Evolutionary conservation across 495 filamentous ascomycete genomes (phyloP), one percentile per base, ranked within the genome.

Genomic region (Hypoxylon trugodes): DNA sequence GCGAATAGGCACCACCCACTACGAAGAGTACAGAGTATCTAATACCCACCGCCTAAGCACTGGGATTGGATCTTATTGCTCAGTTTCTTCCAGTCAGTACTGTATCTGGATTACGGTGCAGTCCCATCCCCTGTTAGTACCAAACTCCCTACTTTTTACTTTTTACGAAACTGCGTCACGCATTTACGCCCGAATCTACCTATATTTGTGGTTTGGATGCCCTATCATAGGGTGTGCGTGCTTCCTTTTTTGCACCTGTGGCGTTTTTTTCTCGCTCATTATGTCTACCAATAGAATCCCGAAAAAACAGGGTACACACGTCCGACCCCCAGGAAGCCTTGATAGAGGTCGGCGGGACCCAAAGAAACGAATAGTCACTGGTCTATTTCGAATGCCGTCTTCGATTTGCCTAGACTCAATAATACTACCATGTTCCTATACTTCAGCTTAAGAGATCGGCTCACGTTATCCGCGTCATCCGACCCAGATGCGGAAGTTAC

Each of bases 21-120:
- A 19, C 53, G 37, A 25, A 53, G 48, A 49, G 25, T 28, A 62
- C 51, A 68, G 37, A 48, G 30, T 48, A 59, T 61, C 24, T 32
- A 58, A 45, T 61, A 61, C 48, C 63, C 63, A 66, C 57, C 47
- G 57, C 38, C 42, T 24, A 35, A 30, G 45, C 52, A 41, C 46
- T 46, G 63, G 63, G 52, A 66, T 66, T 60, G 57, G 63, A 9
- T 66, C 51, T 57, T 19, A 66, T 66, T 66, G 63, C 50, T 57
- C 57, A 61, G 47, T 61, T 52, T 67, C 47, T 38, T 56, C 36
- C 57, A 45, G 37, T 28, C 43, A 47, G 52, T 61, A 55, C 57
- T 67, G 57, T 67, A 61, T 67, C 58, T 54, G 52, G 64, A 57
- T 67, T 53, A 67, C 58, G 35, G 61, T 67, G 64, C 64, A 67